Base-by-base conservation (phyloP, 768 basidiomycete species). In the Chalciporus sphaerocephalus region DNA sequence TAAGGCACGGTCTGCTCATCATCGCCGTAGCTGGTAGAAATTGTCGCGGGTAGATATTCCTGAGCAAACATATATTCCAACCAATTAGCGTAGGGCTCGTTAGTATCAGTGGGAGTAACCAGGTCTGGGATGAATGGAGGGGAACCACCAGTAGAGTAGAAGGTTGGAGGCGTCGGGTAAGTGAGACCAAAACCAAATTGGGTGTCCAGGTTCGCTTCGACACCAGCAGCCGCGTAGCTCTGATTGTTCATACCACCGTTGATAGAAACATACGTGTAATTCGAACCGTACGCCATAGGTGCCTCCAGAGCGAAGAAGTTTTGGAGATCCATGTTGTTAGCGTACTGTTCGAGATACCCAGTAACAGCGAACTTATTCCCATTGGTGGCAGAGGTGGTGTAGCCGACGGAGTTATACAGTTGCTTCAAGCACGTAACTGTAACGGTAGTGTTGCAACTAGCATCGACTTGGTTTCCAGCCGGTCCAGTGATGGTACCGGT, bases 21-120 rank as follows among this genome's bases (percentile, higher is more conserved):
- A 37, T 87, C 85, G 4, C 74, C 82, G 56, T 88, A 88, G 51
- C 81, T 84, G 0, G 83, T 87, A 0, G 83, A 83, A 32, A 89
- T 85, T 5, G 78, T 69, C 50, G 77, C 73, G 12, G 85, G 82
- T 3, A 74, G 60, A 30, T 68, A 57, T 10, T 64, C 40, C n/a
- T 76, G 72, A 11, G 51, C 53, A 0, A 78, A 64, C n/a, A 86
- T 58, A 46, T 74, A 81, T 33, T 81, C 71, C 13, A 88, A 64
- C 85, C 85, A 87, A 8, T 70, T 51, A 17, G 40, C 20, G 44
- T 76, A 80, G 7, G 79, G 79, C 53, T 80, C 78, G 27, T 80
- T 80, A 2, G 66, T 62, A 48, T 79, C 51, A 0, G 42, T 64
- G 1, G 73, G 65, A 0, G 72, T 75, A 15, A 41, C 37, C 0